Conservation (phyloP, 1,284 basidiomycete genomes). For the Mycena citricolor region DNA sequence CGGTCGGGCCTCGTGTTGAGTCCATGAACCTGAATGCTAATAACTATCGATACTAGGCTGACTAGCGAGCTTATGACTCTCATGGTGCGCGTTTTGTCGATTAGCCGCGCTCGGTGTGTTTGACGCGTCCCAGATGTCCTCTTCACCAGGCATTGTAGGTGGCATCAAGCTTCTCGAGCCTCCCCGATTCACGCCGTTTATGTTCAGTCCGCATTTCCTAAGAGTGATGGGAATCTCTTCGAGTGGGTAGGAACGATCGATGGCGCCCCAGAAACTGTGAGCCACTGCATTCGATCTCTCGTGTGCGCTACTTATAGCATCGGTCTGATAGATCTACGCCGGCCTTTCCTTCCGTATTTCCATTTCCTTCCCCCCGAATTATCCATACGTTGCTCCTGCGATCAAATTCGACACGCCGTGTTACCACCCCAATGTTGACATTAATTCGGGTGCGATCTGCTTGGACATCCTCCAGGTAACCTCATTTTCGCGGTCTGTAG, state of each 20-base stretch:
- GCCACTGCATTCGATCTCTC: constrained; percentile 26
- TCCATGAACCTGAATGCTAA: constrained; percentile 17
- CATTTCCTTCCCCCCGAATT: constrained; percentile 79
- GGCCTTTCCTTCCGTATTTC: constrained; percentile 77
- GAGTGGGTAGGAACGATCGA: constrained; percentile 86
- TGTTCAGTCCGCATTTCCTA: constrained; percentile 78
- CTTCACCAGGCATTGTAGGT: constrained; percentile 75
- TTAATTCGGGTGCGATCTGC: constrained; percentile 77
- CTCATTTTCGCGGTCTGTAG: constrained; percentile 3
- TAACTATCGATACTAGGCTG: constrained; percentile 47
- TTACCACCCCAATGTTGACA: constrained; percentile 85
- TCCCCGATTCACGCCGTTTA: constrained; percentile 2
- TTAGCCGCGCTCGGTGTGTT: background rate
- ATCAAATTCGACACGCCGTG: constrained; percentile 84
- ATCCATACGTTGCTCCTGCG: constrained; percentile 78
- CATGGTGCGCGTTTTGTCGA: constrained; percentile 56
- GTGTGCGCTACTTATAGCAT: constrained; percentile 12
- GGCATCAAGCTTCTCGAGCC: constrained; percentile 31
- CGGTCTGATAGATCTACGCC: constrained; percentile 60
- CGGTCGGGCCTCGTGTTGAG: constrained; percentile 43
- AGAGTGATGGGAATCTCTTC: constrained; percentile 77
- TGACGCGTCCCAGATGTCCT: constrained; percentile 63
- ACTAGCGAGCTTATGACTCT: constrained; percentile 82
- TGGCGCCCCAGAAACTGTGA: constrained; percentile 71
- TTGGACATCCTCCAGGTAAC: constrained; percentile 77